Evolutionary conservation across 2,329 filamentous ascomycete genomes (phyloP).

Genomic region (Epichloe festucae): DNA sequence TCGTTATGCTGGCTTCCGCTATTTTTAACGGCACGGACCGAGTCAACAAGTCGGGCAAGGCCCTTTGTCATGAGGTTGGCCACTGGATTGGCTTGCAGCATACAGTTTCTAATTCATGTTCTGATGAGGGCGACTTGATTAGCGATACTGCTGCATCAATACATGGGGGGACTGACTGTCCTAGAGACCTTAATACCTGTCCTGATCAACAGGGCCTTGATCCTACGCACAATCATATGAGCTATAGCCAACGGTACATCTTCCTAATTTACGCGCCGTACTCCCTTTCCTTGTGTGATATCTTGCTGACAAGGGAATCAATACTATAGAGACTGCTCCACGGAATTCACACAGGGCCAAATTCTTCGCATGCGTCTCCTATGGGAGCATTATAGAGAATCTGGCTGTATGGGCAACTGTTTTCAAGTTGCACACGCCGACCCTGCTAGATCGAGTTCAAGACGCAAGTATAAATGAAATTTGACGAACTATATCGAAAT

Average conservation of each 20-base stretch:
- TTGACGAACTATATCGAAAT: too few species aligned
- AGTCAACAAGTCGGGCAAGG: constrained; percentile 20
- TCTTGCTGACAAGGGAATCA: too few species aligned
- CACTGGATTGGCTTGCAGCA: constrained; percentile 37
- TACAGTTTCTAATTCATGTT: constrained; percentile 31
- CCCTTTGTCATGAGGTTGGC: constrained; percentile 29
- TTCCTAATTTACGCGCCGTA: too few species aligned
- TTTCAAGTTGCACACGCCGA: too few species aligned
- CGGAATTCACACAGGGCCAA: not conserved
- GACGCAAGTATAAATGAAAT: too few species aligned
- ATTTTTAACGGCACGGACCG: too few species aligned
- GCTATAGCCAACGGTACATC: too few species aligned
- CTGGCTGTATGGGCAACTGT: too few species aligned
- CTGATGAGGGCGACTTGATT: constrained; percentile 23
- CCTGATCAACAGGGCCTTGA: constrained; percentile 18
- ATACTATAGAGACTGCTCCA: too few species aligned
- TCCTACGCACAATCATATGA: constrained; percentile 1
- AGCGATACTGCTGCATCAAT: constrained; percentile 27
- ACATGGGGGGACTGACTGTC: constrained; percentile 22
- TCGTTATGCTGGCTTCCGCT: too few species aligned
- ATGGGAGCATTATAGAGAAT: not conserved
- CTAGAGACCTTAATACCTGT: constrained; percentile 23
- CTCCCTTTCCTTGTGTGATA: too few species aligned
- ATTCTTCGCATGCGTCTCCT: not conserved
- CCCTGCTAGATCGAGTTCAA: too few species aligned